Evolutionary conservation across 208 protist genomes (phyloP).

Genomic region (Leptomonas seymouri): DNA sequence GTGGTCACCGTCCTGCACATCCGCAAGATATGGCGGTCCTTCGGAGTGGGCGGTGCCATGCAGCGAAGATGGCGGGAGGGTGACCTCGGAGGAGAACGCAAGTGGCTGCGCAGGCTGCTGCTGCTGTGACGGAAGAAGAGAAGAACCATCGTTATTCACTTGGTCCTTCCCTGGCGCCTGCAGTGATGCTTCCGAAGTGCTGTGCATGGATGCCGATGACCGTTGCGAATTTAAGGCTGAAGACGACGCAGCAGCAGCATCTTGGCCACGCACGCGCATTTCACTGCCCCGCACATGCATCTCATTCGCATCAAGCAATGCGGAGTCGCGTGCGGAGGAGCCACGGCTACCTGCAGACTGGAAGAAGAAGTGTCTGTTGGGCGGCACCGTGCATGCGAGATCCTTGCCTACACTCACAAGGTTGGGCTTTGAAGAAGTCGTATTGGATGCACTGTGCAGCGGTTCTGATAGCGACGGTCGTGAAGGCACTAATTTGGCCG

Average conservation of each 20-base stretch:
- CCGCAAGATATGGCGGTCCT: not conserved
- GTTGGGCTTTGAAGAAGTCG: not conserved
- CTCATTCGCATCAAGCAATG: slow-evolving; percentile 5
- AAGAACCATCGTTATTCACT: not conserved
- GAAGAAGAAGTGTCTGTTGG: not conserved
- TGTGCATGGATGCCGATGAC: not conserved
- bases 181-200: not conserved
- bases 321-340: not conserved
- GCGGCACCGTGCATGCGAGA: not conserved
- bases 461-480: not conserved
- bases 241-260: too few species aligned
- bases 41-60: not conserved
- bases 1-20: not conserved
- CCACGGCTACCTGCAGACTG: too few species aligned
- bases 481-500: not conserved
- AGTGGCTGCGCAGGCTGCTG: not conserved
- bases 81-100: not conserved
- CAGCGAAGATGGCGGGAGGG: not conserved
- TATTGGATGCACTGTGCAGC: not conserved
- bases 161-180: not conserved
- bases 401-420: not conserved
- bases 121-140: not conserved
- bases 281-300: not conserved
- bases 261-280: not conserved
- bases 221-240: not conserved